Base-by-base conservation (phyloP, 768 basidiomycete genomes). In the Aureoboletus auriporus region DNA sequence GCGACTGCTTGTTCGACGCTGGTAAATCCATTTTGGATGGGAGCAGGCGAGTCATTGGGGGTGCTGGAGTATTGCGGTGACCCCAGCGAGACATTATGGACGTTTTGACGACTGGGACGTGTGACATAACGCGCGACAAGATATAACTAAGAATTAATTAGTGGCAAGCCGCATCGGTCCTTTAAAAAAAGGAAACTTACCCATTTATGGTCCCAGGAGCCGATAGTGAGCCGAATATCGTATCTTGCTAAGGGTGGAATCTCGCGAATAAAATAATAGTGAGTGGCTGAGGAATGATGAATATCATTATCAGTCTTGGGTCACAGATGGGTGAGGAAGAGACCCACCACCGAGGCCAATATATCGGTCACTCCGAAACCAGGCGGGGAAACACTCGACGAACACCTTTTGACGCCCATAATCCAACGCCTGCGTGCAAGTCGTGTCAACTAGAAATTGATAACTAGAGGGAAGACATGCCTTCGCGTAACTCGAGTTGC, bases 401-500 rank as follows among this genome's bases (percentile, higher is more conserved):
- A 75, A 71, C 1, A 72, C 61, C 42, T 77, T 74, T 59, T 81
- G 72, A 1, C 81, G 74, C 5, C 73, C 73, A 9, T 66, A 54
- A 53, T 81, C 79, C 5, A 80, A 60, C 8, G 70, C 69, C 75
- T 60, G 16, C 8, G 73, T 16, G 30, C 34, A 41, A 12, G 6
- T 9, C 1, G 16, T 23, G 31, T 49, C 8, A 48, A 20, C 2
- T 42, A 2, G 2, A 6, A 16, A 9, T 4, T 0, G 1, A 14
- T 0, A 9, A 29, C 6, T 10, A 16, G 14, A 26, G 13, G 26
- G 16, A 37, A 13, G 16, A 56, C 69, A 13, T 48, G 79, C 84
- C 73, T 88, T 89, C 5, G 85, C 78, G 53, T 91, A 92, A 44
- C 80, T 83, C 0, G 88, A 89, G 59, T 92, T 92, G 62, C 86